These are phyloP conservation scores for Ramalina intermedia DNA, from an alignment of 495 filamentous ascomycete species.

Conservation along the genomic window DNA sequence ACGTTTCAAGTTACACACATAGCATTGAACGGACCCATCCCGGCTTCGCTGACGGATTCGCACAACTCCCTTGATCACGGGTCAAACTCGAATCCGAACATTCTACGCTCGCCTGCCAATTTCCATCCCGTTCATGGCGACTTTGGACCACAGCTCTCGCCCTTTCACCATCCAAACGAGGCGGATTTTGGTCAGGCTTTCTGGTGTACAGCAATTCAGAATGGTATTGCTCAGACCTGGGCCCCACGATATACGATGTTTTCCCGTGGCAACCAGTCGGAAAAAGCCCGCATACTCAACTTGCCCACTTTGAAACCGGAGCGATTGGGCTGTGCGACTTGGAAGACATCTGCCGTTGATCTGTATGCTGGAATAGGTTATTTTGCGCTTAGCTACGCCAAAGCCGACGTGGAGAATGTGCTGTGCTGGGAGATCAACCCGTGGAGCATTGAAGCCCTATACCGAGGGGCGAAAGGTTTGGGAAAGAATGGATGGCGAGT, in stretches of 20 bases:
- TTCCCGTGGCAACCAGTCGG: slow-evolving; percentile 70
- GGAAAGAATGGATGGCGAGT: slow-evolving; percentile 49
- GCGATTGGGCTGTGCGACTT: slow-evolving; percentile 6
- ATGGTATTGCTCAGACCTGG: slow-evolving; percentile 74
- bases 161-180: slow-evolving; percentile 13
- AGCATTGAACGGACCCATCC: slow-evolving; percentile 62
- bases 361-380: slow-evolving; percentile 89
- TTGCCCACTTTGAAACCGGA: slow-evolving; percentile 14
- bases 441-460: slow-evolving; percentile 74
- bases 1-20: slow-evolving; percentile 48
- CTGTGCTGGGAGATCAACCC: slow-evolving; percentile 81
- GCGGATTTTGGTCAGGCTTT: slow-evolving; percentile 48
- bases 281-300: slow-evolving; percentile 60
- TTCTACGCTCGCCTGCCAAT: slow-evolving; percentile 49
- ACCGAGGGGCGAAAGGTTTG: slow-evolving; percentile 40
- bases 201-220: slow-evolving; percentile 60
- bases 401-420: slow-evolving; percentile 52
- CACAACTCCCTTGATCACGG: background rate
- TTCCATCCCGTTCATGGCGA: slow-evolving; percentile 50
- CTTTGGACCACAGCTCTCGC: slow-evolving; percentile 38
- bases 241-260: slow-evolving; percentile 87
- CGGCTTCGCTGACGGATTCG: slow-evolving; percentile 19
- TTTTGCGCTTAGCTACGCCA: slow-evolving; percentile 69
- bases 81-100: slow-evolving; percentile 26
- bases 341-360: slow-evolving; percentile 48